phyloP scores from a whole-genome alignment of 2,329 filamentous ascomycete species.

The Diaporthe humulicola region DNA sequence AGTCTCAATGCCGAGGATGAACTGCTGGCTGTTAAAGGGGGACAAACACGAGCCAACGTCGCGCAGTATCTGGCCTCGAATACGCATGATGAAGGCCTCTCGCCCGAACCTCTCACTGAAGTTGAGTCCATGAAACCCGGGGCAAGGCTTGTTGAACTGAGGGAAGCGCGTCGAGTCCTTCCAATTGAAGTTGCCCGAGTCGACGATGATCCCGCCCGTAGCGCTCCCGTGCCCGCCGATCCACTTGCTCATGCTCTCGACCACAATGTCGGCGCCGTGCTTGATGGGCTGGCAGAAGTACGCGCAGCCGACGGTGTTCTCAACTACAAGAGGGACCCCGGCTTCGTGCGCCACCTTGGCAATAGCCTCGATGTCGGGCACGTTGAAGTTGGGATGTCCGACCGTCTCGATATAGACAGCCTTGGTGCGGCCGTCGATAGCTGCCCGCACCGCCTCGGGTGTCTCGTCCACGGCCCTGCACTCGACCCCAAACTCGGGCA shows the following conservation, averaged over 20 bases:
- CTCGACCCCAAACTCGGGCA: neutral
- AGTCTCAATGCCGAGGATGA: constrained; percentile 76
- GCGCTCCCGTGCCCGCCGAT: constrained; percentile 79
- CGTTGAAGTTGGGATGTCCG: constrained; percentile 76
- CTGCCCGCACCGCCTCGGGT: constrained; percentile 59
- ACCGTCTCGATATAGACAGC: constrained; percentile 77
- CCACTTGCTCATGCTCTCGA: constrained; percentile 76
- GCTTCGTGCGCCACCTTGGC: constrained; percentile 72
- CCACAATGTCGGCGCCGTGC: constrained; percentile 75
- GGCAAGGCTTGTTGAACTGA: constrained; percentile 59
- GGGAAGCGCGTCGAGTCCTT: constrained; percentile 75
- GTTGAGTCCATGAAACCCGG: constrained; percentile 57
- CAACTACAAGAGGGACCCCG: constrained; percentile 63
- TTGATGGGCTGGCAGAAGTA: constrained; percentile 74
- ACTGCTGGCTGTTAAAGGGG: constrained; percentile 77
- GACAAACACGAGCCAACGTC: constrained; percentile 74
- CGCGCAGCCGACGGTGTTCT: constrained; percentile 78
- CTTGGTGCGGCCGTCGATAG: constrained; percentile 77
- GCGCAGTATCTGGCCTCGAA: constrained; percentile 76
- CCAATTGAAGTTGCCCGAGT: constrained; percentile 78
- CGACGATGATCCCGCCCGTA: constrained; percentile 73
- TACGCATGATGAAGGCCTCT: constrained; percentile 72
- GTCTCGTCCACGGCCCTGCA: constrained; percentile 55
- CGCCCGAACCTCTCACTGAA: constrained; percentile 78
- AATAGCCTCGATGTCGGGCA: constrained; percentile 76